Percentiles rank a stretch among this genome's conserved stretches.
phyloP scores from a whole-genome alignment of 441 rosid genomes.

The Dalechampia spathulata region DNA sequence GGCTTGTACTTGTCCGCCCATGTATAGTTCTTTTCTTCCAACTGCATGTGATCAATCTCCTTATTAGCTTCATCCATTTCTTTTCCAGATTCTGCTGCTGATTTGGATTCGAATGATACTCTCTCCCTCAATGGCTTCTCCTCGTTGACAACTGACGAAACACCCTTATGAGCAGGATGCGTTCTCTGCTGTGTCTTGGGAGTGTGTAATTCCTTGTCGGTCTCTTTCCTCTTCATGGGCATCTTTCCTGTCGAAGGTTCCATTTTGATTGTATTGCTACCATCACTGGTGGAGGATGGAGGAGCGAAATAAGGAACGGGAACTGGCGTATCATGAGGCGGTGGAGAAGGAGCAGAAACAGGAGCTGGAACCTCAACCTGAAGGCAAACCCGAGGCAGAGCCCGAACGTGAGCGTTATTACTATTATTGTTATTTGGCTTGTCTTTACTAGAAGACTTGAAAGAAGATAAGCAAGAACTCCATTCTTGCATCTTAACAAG shows the following conservation, averaged over 20 bases:
- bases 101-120: constrained; percentile 2
- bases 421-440: neutral
- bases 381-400: neutral
- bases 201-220: too few species aligned
- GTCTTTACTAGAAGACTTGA: neutral
- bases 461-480: constrained; percentile 26
- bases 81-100: neutral
- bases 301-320: neutral
- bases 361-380: neutral
- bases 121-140: constrained; percentile 58
- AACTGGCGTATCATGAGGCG: neutral
- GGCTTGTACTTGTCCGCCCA: constrained; percentile 40
- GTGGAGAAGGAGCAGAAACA: neutral
- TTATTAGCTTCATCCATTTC: neutral
- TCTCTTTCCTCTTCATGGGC: neutral
- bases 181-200: too few species aligned
- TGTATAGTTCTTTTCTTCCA: constrained; percentile 8
- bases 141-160: neutral
- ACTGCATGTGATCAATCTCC: neutral
- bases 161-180: too few species aligned
- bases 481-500: constrained; percentile 26
- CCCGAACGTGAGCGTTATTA: too few species aligned
- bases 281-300: neutral
- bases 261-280: neutral
- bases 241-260: neutral